Base-by-base conservation (phyloP, 345 rosid species). In the Punica granatum region DNA sequence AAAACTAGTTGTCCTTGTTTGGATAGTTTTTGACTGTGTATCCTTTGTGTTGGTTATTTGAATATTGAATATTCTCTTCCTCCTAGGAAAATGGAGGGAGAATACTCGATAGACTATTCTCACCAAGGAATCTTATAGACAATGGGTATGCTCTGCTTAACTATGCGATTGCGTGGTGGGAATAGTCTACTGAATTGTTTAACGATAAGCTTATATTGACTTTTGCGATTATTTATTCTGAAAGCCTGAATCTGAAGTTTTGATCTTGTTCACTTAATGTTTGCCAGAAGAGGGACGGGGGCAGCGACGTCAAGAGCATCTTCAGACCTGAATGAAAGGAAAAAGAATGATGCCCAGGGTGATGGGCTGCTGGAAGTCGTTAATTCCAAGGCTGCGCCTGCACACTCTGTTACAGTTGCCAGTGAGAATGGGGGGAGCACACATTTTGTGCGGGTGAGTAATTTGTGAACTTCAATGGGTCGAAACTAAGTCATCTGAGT, bases 391-490 rank as follows among this genome's bases (percentile, higher is more conserved):
- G 80, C 77, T 75, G 74, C 75, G n/a, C 74, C 82, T 63, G 73
- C 80, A 60, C 74, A 72, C 31, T 61, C 83, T 44, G 80, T 76
- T 1, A 81, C 76, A 66, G 79, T 73, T 66, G 83, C 83, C 46
- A 80, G 84, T 58, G 85, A 86, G 68, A 86, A 85, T 71, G 92
- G 83, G 36, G 84, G 83, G 65, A 82, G 79, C 67, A 60, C 69
- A 33, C 78, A 82, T 70, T 62, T 80, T 43, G 81, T 74, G 73
- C 81, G 31, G 84, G 98, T 93, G 74, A 73, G 77, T 74, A 28
- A 37, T 63, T 59, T 60, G 68, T 64, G 36, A 42, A n/a, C 49
- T 25, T 35, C 44, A 67, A 34, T 44, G 49, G 1, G 49, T 44
- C 4, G 49, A 11, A 11, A 5, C 19, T 16, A 16, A 18, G 21